phyloP scores from a whole-genome alignment of 768 basidiomycete genomes.

The Dacryopinax primogenitus region DNA sequence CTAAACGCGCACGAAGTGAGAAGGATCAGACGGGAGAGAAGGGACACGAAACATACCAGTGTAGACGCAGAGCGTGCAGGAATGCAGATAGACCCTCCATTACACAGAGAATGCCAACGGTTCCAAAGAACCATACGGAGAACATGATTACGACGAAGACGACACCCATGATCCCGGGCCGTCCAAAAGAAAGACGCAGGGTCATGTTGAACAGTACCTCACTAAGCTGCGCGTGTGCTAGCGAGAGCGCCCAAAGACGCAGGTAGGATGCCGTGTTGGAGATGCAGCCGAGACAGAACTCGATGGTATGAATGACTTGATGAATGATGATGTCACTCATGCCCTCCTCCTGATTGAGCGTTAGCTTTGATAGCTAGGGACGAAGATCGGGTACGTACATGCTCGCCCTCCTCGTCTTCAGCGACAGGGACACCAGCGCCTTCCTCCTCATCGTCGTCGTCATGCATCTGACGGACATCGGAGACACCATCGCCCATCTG shows the following conservation, averaged over 20 bases:
- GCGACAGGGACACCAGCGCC: conserved; percentile 52
- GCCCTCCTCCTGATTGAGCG: conserved; percentile 42
- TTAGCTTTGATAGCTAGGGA: background rate
- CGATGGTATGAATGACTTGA: conserved; percentile 97
- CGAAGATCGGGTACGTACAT: conserved; percentile 38
- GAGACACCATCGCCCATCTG: conserved; percentile 21
- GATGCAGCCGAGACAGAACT: conserved; percentile 97
- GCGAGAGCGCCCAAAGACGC: conserved; percentile 92
- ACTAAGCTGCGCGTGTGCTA: conserved; percentile 94
- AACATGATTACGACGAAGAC: conserved; percentile 53
- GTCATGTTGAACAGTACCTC: conserved; percentile 91
- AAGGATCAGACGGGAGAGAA: background rate
- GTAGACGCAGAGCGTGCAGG: conserved; percentile 86
- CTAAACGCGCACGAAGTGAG: conserved; percentile 12
- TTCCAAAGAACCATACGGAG: conserved; percentile 72
- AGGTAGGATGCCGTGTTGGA: conserved; percentile 92
- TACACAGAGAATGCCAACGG: conserved; percentile 68
- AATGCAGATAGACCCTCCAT: conserved; percentile 99
- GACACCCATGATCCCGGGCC: conserved; percentile 28
- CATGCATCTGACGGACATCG: conserved; percentile 29
- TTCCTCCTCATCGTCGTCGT: conserved; percentile 65
- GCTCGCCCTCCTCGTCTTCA: conserved; percentile 62
- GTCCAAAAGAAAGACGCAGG: conserved; percentile 34
- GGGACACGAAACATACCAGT: conserved; percentile 44
- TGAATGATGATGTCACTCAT: conserved; percentile 92